Evolutionary conservation across 192 early-diverging fungal species (phyloP).

Genomic region (Coemansia umbellata): DNA sequence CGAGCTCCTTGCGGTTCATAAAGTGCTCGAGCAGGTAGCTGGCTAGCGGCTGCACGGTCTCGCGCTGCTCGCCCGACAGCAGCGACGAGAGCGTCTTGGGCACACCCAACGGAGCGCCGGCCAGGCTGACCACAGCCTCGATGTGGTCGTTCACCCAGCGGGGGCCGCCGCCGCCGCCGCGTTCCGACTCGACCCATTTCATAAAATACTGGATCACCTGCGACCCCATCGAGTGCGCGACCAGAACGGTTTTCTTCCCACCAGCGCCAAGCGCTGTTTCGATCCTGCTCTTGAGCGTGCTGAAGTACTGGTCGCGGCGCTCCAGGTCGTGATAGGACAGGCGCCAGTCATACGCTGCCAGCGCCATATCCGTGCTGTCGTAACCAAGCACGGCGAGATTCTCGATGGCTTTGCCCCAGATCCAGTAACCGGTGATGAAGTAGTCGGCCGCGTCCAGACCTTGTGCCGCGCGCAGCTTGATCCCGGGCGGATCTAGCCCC

Average conservation of each 20-base stretch:
- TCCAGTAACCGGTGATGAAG: constrained; percentile 87
- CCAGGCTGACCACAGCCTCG: constrained; percentile 78
- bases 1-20: constrained; percentile 71
- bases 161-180: constrained; percentile 63
- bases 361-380: constrained; percentile 82
- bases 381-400: constrained; percentile 83
- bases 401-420: constrained; percentile 78
- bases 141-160: constrained; percentile 78
- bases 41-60: constrained; percentile 76
- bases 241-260: constrained; percentile 56
- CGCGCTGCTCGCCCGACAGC: constrained; percentile 76
- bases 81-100: constrained; percentile 76
- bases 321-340: constrained; percentile 75
- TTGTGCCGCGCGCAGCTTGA: constrained; percentile 81
- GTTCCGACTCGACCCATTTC: constrained; percentile 74
- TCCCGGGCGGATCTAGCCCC: constrained; percentile 78
- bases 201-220: constrained; percentile 78
- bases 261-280: constrained; percentile 53
- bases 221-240: constrained; percentile 57
- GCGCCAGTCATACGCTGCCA: constrained; percentile 90
- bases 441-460: constrained; percentile 89
- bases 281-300: constrained; percentile 66
- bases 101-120: constrained; percentile 80
- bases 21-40: constrained; percentile 81
- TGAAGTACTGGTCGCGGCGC: constrained; percentile 76